Evolutionary conservation across 352 stramenopile genomes (phyloP).

Genomic region (Pythium volutum): DNA sequence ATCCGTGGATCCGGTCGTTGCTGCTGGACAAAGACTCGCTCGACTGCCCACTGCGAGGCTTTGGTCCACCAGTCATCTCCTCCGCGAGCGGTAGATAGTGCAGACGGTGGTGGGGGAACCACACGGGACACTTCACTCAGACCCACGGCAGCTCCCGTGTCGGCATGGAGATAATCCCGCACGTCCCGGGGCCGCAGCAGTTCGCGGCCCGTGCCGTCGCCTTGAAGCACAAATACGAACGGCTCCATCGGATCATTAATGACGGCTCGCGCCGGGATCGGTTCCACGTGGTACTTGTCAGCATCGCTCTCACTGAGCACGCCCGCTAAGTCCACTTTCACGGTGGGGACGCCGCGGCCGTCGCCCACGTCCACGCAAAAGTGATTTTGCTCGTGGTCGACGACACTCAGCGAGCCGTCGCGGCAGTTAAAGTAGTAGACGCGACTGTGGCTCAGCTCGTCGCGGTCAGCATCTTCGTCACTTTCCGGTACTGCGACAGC

Average conservation of each 20-base stretch:
- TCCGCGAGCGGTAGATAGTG: neutral
- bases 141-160: neutral
- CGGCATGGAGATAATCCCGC: constrained; percentile 23
- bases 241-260: constrained; percentile 79
- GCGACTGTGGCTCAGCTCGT: constrained; percentile 54
- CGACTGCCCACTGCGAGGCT: constrained; percentile 3
- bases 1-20: constrained; percentile 15
- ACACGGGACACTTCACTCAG: neutral
- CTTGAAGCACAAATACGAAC: constrained; percentile 66
- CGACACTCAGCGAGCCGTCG: constrained; percentile 46
- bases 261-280: constrained; percentile 52
- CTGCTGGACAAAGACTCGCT: constrained; percentile 27
- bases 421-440: constrained; percentile 78
- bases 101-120: constrained; percentile 5
- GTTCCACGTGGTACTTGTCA: constrained; percentile 44
- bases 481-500: constrained; percentile 14
- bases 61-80: constrained; percentile 1
- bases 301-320: constrained; percentile 51
- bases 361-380: constrained; percentile 48
- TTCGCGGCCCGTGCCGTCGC: constrained; percentile 64
- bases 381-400: constrained; percentile 70
- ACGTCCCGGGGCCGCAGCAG: constrained; percentile 53
- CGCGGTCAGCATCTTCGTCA: constrained; percentile 54
- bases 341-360: constrained; percentile 16
- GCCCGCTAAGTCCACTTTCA: constrained; percentile 56